Evolutionary conservation across 2,329 filamentous ascomycete genomes (phyloP).

Genomic region (Pseudogymnoascus sp.): DNA sequence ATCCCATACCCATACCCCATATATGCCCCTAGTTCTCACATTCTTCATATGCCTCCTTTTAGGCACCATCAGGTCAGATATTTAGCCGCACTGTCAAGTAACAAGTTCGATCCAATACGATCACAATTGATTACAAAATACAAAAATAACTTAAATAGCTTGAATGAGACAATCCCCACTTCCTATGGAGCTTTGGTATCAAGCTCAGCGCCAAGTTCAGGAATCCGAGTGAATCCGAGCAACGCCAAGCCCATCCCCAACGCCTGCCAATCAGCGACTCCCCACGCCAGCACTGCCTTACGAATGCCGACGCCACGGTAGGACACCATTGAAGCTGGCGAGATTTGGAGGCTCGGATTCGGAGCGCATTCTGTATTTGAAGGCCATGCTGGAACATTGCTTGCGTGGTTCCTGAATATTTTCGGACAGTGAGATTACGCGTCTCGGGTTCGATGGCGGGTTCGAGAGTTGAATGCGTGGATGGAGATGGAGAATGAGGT

Average conservation of each 20-base stretch:
- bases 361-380: slow-evolving; percentile 3
- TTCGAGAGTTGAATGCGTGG: neutral
- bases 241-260: neutral
- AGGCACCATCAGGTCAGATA: neutral
- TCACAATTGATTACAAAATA: neutral
- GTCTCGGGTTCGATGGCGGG: neutral
- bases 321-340: neutral
- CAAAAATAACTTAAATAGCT: neutral
- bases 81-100: neutral
- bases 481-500: neutral
- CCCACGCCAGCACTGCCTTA: neutral
- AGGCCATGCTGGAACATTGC: neutral
- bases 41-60: neutral
- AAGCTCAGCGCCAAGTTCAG: neutral
- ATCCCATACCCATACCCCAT: neutral
- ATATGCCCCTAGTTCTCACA: neutral
- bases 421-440: neutral
- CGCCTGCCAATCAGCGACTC: neutral
- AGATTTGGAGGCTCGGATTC: neutral
- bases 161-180: neutral
- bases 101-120: neutral
- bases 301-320: neutral
- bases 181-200: neutral
- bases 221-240: neutral
- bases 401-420: neutral